phyloP scores from a whole-genome alignment of 2,329 filamentous ascomycete species.

The Beauveria sp. region DNA sequence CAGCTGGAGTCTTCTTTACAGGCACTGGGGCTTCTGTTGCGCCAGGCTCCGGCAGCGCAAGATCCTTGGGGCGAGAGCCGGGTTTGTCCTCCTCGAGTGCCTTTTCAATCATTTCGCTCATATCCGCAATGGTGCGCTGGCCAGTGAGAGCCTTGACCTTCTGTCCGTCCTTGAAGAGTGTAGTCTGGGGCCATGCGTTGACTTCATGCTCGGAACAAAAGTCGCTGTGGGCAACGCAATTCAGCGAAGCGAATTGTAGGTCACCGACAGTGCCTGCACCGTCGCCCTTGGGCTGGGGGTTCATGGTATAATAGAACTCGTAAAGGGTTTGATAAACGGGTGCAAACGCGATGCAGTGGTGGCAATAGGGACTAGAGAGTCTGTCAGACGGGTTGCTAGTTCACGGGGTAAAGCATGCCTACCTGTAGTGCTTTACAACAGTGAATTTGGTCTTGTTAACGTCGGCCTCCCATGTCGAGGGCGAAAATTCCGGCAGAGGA shows the following conservation, averaged over 20 bases:
- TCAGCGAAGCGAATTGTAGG: constrained; percentile 78
- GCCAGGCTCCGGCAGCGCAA: constrained; percentile 65
- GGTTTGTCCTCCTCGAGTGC: constrained; percentile 71
- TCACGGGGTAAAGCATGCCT: constrained; percentile 13
- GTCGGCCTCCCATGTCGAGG: constrained; percentile 48
- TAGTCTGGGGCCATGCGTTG: constrained; percentile 64
- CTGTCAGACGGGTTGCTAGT: constrained; percentile 16
- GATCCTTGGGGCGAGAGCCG: constrained; percentile 62
- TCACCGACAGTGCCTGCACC: constrained; percentile 57
- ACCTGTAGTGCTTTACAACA: constrained; percentile 63
- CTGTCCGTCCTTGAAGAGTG: constrained; percentile 73
- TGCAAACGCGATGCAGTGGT: constrained; percentile 71
- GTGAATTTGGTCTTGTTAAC: constrained; percentile 45
- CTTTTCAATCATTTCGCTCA: constrained; percentile 68
- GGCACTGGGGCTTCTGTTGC: constrained; percentile 39
- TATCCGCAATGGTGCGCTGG: constrained; percentile 54
- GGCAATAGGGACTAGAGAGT: constrained; percentile 47
- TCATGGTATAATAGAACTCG: constrained; percentile 89
- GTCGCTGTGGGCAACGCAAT: constrained; percentile 79
- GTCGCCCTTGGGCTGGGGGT: constrained; percentile 53
- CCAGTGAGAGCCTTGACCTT: constrained; percentile 57
- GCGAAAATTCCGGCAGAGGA: constrained; percentile 52
- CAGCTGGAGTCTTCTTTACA: constrained; percentile 4
- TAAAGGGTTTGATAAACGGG: constrained; percentile 88
- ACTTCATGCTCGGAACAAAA: constrained; percentile 65